phyloP scores from a whole-genome alignment of 129 eudicot species.

The Lactuca saligna region DNA sequence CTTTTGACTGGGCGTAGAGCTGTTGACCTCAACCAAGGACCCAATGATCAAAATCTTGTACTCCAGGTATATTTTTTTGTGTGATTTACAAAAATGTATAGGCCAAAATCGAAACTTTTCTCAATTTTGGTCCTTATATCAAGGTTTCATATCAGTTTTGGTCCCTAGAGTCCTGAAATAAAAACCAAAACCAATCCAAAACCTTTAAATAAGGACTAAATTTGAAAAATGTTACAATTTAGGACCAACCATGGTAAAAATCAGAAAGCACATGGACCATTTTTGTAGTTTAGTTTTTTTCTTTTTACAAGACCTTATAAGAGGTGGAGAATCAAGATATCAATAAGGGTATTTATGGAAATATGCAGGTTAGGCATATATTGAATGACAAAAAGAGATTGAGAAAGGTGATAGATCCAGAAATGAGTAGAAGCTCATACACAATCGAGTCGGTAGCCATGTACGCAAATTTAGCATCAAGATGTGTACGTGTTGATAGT shows the following conservation, averaged over 20 bases:
- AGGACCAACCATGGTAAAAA: too few species aligned
- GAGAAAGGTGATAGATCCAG: constrained; percentile 84
- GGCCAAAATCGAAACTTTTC: background rate
- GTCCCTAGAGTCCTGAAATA: background rate
- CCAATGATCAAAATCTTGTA: constrained; percentile 85
- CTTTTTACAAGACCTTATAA: constrained; percentile 11
- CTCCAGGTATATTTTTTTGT: constrained; percentile 54
- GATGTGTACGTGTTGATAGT: constrained; percentile 84
- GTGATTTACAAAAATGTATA: background rate
- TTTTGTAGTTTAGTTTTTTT: background rate
- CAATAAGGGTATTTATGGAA: constrained; percentile 21
- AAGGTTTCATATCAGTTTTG: background rate
- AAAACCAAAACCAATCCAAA: background rate
- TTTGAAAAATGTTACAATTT: too few species aligned
- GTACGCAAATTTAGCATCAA: constrained; percentile 92
- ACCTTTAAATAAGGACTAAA: too few species aligned
- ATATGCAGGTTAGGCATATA: constrained; percentile 80
- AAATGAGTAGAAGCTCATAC: constrained; percentile 80
- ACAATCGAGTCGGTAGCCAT: constrained; percentile 81
- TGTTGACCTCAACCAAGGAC: constrained; percentile 87
- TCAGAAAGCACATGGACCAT: too few species aligned
- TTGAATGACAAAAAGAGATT: constrained; percentile 77
- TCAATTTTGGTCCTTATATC: background rate
- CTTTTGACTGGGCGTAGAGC: constrained; percentile 96
- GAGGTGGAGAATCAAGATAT: constrained; percentile 3